Base-by-base conservation (phyloP, 768 basidiomycete genomes). In the Rubroboletus satanas region DNA sequence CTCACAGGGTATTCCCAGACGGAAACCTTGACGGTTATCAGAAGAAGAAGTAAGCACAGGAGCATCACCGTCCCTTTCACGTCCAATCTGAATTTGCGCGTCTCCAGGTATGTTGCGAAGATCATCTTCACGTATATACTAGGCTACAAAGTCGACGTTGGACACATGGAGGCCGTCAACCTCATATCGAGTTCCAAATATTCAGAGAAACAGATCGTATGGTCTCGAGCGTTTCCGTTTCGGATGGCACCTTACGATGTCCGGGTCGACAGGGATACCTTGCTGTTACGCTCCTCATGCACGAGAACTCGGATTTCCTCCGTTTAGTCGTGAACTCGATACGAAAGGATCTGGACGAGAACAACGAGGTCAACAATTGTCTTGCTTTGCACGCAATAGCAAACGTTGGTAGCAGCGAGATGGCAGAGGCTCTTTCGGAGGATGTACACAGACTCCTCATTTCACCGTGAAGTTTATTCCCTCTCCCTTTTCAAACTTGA, bases 81-180 rank as follows among this genome's bases (percentile, higher is more conserved):
- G n/a, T 56, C 21, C 59, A 45, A 42, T 56, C 60, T 68, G 45
- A 64, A 66, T 35, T 26, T 29, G 36, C 23, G 43, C 42, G 21
- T 41, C 57, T 42, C 47, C 53, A 91, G 90, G 84, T 98, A 97
- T 80, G 92, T 98, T 41, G 91, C 94, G 54, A 98, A 99, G 77
- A 95, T 99, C 64, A 89, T 98, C 57, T 99, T 98, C 77, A 98
- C 97, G 7, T 98, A 98, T 67, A 99, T 99, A 64, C 78, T 99
- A 56, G 97, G 97, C 41, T 99, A 99, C 78, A 96, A 97, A 73
- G 94, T 98, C 62, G 97, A 99, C 69, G 84, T 98, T 21, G 97
- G 97, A 15, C 97, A 98, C 71, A 97, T 98, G 95, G 95, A 98
- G 67, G 96, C 97, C 26, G 93, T 98, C 61, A 98, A 99, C 71